Evolutionary conservation across 2,329 filamentous ascomycete genomes (phyloP), one percentile per base, ranked within the genome.

Genomic region (Blastomyces emzantsi): DNA sequence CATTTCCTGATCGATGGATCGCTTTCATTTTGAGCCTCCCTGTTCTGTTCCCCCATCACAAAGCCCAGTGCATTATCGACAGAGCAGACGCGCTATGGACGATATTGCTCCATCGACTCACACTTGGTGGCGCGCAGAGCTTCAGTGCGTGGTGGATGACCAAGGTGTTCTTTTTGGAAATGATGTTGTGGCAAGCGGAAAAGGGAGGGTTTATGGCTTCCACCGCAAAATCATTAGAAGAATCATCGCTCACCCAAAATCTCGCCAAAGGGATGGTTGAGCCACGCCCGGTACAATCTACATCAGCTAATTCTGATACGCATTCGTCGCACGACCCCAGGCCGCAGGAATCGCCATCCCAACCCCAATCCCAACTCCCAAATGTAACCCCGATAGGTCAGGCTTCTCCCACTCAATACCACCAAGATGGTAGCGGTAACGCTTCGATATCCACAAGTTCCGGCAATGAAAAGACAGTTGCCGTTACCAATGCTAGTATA

Each of bases 101-200:
- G 58, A 74, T 72, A 59, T 72, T 80, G 30, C 73, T 80, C 56
- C 78, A 74, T 62, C 75, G 78, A 33, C 69, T 80, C 39, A 79
- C 78, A 5, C 68, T 79, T 36, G 75, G 74, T 57, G 78, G 77
- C 13, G 78, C 78, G 7, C 73, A 76, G 57, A 80, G 78, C 64
- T 80, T 79, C 65, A 79, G 78, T 67, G 76, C 77, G 6, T 80
- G 78, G 78, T 80, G 78, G 78, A 90, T 97, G 64, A 92, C 92
- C 3, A 96, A 97, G 74, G 92, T 93, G 64, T 97, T 93, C 82
- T 85, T 97, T 61, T 92, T 97, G 71, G 93, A 97, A 77, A 95
- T 96, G 90, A 86, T 92, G 60, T 83, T 89, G 64, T 97, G 95
- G 83, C 81, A 96, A 68, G 91, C 90, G 0, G 91, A 95, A 70